These are phyloP conservation scores for Vitis hybrid DNA, from an alignment of 177 flowering plant species.

Conservation along the genomic window DNA sequence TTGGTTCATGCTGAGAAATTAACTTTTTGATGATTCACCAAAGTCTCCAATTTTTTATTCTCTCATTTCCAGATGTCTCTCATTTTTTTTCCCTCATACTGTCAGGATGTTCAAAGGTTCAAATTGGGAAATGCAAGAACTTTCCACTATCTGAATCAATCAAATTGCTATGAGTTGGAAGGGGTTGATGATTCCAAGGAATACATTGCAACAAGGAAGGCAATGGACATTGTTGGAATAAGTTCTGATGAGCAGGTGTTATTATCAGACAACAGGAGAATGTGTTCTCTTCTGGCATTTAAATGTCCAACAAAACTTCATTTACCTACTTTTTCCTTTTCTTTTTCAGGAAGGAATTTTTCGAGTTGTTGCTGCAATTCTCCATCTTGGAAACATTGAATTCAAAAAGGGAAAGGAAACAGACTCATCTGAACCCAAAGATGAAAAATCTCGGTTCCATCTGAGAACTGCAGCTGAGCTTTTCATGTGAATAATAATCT, in stretches of 20 bases:
- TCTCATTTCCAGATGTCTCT: background rate
- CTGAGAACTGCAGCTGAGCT: conserved; percentile 56
- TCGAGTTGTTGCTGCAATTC: conserved; percentile 59
- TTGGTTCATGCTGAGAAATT: too few relatives aligned
- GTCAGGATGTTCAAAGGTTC: conserved; percentile 47
- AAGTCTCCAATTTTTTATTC: background rate
- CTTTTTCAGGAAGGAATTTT: conserved; percentile 59
- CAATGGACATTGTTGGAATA: conserved; percentile 69
- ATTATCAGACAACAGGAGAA: background rate
- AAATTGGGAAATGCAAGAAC: conserved; percentile 52
- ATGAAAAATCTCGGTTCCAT: conserved; percentile 61
- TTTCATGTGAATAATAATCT: conserved; percentile 37
- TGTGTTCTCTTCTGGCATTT: background rate
- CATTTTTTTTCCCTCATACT: conserved; percentile 5
- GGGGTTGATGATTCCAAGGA: conserved; percentile 57
- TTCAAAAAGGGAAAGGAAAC: conserved; percentile 57
- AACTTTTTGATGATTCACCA: background rate
- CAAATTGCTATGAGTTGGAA: conserved; percentile 53
- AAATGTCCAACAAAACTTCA: background rate
- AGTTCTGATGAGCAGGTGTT: conserved; percentile 54
- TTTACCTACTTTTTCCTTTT: background rate
- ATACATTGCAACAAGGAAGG: conserved; percentile 49
- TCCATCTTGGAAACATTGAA: conserved; percentile 66
- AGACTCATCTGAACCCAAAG: conserved; percentile 60
- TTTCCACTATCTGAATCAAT: conserved; percentile 64